Evolutionary conservation across 2,329 filamentous ascomycete genomes (phyloP), one percentile per base, ranked within the genome.

Genomic region (Dactylonectria macrodidyma): DNA sequence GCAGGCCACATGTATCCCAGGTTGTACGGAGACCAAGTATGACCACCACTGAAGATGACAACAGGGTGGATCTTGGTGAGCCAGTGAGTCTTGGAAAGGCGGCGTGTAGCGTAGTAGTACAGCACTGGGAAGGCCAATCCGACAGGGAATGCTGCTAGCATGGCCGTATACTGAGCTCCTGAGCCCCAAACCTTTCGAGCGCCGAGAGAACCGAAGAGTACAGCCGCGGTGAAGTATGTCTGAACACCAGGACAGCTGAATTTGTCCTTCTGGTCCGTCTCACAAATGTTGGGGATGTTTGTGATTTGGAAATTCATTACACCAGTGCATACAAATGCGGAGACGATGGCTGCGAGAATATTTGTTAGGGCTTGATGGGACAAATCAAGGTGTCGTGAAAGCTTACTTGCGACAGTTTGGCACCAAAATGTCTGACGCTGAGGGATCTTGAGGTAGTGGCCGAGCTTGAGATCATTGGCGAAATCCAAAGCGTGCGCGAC

Each of bases 21-120:
- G 51, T 85, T 88, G 71, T 85, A 87, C 0, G 82, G 84, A 2
- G 83, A 80, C 80, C 82, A 84, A 48, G 74, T 73, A 16, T 83
- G 72, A 2, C 77, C 77, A 0, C 84, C 84, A 50, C 80, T 81
- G 44, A 85, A 75, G n/a, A 85, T 71, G n/a, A 82, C 81, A 0
- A 85, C 82, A 1, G 83, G 79, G 59, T 86, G 84, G 3, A 84
- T 68, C 67, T 84, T 82, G 34, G 83, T 78, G 10, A 84, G 67
- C 68, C 77, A 75, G 12, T 76, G 76, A 26, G 70, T 79, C 58
- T 73, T 78, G 3, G 80, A 81, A 1, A 78, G 78, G 5, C 67
- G 68, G 65, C 78, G 81, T n/a, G 78, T 78, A 1, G 80, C 68
- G 16, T 76, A 76, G 74, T 79, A 85, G 73, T 81, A 78, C n/a